Conservation (phyloP, 352 stramenopile species). For the Globisporangium nunn region DNA sequence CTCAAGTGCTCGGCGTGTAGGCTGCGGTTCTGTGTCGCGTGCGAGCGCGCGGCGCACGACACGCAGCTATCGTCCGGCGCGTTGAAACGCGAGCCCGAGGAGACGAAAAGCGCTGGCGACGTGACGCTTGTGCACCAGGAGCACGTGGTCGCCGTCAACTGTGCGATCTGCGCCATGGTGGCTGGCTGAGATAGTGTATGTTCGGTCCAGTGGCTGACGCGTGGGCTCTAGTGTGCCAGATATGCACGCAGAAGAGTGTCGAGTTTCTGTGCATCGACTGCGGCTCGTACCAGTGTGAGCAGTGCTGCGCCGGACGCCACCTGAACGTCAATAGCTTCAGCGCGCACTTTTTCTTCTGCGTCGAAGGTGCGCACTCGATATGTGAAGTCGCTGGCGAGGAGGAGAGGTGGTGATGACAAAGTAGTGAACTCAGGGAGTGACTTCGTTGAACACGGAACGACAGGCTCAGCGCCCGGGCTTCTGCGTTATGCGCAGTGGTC, state of each 20-base stretch:
- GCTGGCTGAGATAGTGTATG: too few species aligned
- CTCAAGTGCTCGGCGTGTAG: constrained; percentile 5
- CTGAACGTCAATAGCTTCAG: constrained; percentile 13
- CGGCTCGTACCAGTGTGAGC: constrained; percentile 47
- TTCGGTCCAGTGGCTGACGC: neutral
- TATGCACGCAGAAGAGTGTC: constrained; percentile 28
- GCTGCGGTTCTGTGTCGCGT: constrained; percentile 28
- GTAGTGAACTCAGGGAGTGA: too few species aligned
- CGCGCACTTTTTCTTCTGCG: constrained; percentile 46
- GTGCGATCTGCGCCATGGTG: constrained; percentile 12
- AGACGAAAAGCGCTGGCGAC: constrained; percentile 33
- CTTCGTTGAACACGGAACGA: neutral
- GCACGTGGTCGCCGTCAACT: constrained; percentile 36
- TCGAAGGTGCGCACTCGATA: constrained; percentile 41
- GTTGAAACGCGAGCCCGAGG: constrained; percentile 15
- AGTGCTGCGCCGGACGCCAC: constrained; percentile 40
- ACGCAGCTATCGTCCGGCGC: constrained; percentile 7
- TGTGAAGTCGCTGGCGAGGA: too few species aligned
- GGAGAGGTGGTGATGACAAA: too few species aligned
- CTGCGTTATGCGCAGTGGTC: constrained; percentile 42
- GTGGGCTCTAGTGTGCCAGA: constrained; percentile 34
- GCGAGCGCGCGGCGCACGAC: constrained; percentile 39
- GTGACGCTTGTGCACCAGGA: constrained; percentile 29
- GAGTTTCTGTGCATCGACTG: constrained; percentile 59
- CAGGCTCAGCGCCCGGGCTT: constrained; percentile 9